phyloP scores from a whole-genome alignment of 352 stramenopile genomes.

The Saprolegnia diclina region DNA sequence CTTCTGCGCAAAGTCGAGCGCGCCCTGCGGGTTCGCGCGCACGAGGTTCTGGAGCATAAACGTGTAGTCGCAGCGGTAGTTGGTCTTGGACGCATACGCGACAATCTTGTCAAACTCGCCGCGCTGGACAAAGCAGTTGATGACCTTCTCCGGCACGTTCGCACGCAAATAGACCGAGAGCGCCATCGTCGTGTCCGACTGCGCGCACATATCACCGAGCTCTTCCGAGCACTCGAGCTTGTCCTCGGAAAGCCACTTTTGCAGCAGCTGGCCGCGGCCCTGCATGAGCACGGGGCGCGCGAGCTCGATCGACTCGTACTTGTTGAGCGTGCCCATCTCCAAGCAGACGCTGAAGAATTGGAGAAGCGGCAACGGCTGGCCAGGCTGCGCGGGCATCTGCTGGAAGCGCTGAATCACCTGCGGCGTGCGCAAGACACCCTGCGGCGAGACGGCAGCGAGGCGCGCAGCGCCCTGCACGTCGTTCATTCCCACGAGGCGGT shows the following conservation, averaged over 20 bases:
- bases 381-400: slow-evolving; percentile 94
- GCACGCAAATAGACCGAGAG: slow-evolving; percentile 97
- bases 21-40: slow-evolving; percentile 95
- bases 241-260: slow-evolving; percentile 99
- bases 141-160: slow-evolving; percentile 98
- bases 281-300: slow-evolving; percentile 97
- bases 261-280: slow-evolving; percentile 94
- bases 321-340: slow-evolving; percentile 98
- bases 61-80: slow-evolving; percentile 99
- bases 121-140: slow-evolving; percentile 98
- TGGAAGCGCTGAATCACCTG: slow-evolving; percentile 99
- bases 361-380: slow-evolving; percentile 96
- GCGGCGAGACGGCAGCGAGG: slow-evolving; percentile 88
- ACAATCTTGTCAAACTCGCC: slow-evolving; percentile 99
- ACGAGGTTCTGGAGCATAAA: slow-evolving; percentile 99
- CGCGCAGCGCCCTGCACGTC: slow-evolving; percentile 78
- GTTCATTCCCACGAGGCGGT: slow-evolving; percentile 86
- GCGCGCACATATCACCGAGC: slow-evolving; percentile 94
- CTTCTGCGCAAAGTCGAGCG: slow-evolving; percentile 97
- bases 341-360: slow-evolving; percentile 99
- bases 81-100: slow-evolving; percentile 90
- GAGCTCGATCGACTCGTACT: slow-evolving; percentile 99
- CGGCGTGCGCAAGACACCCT: slow-evolving; percentile 92
- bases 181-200: slow-evolving; percentile 96
- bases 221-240: slow-evolving; percentile 98